A percentile compares a stretch with the other conserved stretches of the same genome.
Evolutionary conservation across 208 protist species (phyloP).

Genomic region (Wallacemonas sp.): DNA sequence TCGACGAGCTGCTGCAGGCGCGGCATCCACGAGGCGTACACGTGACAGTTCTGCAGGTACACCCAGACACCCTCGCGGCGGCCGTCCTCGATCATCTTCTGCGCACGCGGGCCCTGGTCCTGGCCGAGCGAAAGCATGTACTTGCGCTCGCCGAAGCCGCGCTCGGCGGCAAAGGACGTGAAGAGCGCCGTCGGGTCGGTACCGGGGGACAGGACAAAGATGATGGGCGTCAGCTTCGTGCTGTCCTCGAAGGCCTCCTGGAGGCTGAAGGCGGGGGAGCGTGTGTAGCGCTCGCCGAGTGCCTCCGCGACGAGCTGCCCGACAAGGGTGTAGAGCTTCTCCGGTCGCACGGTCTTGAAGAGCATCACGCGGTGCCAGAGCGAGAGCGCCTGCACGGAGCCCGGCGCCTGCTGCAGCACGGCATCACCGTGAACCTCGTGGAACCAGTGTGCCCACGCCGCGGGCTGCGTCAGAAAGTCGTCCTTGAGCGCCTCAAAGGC

Average conservation of each 20-base stretch:
- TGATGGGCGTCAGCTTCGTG: slow-evolving; percentile 87
- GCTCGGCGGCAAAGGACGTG: slow-evolving; percentile 86
- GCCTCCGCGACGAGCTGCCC: slow-evolving; percentile 58
- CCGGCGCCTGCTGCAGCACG: slow-evolving; percentile 46
- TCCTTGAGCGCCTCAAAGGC: slow-evolving; percentile 83
- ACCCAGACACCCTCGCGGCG: slow-evolving; percentile 91
- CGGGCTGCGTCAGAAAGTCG: slow-evolving; percentile 65
- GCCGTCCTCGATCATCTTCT: slow-evolving; percentile 85
- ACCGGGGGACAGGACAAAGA: slow-evolving; percentile 94
- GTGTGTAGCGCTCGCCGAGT: slow-evolving; percentile 84
- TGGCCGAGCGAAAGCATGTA: slow-evolving; percentile 94
- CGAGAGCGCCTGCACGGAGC: slow-evolving; percentile 39
- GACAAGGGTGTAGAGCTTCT: slow-evolving; percentile 84
- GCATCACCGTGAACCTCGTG: slow-evolving; percentile 74
- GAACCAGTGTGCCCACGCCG: slow-evolving; percentile 86
- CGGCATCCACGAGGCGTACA: slow-evolving; percentile 95
- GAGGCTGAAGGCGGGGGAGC: slow-evolving; percentile 81
- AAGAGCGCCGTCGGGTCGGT: slow-evolving; percentile 94
- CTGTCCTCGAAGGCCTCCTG: slow-evolving; percentile 90
- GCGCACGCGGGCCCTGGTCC: slow-evolving; percentile 91
- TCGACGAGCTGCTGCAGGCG: slow-evolving; percentile 90
- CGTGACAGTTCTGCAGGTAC: slow-evolving; percentile 96
- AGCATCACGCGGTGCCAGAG: slow-evolving; percentile 88
- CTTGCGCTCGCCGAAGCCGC: slow-evolving; percentile 81
- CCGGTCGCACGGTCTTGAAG: slow-evolving; percentile 77